Base-by-base conservation (phyloP, 306 rosid species). In the Acacia melanoxylon region DNA sequence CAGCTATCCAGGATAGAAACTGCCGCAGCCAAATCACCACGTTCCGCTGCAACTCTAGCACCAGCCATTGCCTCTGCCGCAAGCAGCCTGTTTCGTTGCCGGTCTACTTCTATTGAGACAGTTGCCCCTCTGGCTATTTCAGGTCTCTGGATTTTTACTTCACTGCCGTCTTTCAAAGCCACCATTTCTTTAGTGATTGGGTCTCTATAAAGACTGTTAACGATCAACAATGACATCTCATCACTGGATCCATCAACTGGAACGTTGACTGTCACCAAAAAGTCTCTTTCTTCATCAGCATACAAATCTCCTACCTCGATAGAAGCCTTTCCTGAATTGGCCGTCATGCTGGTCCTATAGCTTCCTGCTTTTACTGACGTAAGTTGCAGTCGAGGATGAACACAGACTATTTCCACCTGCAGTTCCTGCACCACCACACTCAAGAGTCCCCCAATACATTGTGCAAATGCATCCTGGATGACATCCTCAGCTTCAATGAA, bases 391-490 rank as follows among this genome's bases (percentile, higher is more conserved):
- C 65, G 27, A 2, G 93, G 88, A 83, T 92, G 90, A 83, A 80
- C 86, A 76, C 96, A 95, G 63, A 59, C 85, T 41, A 93, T 82
- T 80, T 86, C 84, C 14, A 95, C 86, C 68, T 79, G 87, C 27
- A 95, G 85, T 80, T 93, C 94, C 84, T 93, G 99, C 85, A 92
- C 93, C 65, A 95, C 96, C 82, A 95, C 99, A 48, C 99, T 95
- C 83, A 95, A 82, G 31, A 95, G 91, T 48, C 99, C 99, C 24
- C 99, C 99, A 77, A 95, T 91, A 86, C 99, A 95, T 85, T 93
- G 99, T 35, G 99, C 99, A 80, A 95, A 95, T 72, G 98, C 99
- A 83, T 95, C 98, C 87, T 95, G 99, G 79, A 95, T 92, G 77
- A 92, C 95, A 79, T 72, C 77, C 87, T 93, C 99, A 8, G 94